Evolutionary conservation across 768 basidiomycete species (phyloP).

Genomic region (Brasilioporus rufonigricans): DNA sequence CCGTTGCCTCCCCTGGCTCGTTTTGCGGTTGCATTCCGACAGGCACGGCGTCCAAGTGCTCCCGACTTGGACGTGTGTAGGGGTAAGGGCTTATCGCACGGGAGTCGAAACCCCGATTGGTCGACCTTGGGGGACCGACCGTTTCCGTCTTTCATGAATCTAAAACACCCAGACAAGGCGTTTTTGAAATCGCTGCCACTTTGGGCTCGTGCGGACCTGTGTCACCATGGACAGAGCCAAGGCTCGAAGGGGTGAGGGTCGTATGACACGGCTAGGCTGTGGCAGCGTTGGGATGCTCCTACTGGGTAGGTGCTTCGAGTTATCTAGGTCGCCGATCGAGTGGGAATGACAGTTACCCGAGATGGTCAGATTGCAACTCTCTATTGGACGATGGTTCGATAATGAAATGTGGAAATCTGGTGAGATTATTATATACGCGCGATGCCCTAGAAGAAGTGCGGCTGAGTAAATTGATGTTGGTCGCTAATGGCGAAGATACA

Average conservation of each 20-base stretch:
- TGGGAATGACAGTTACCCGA: background rate
- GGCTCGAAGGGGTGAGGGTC: background rate
- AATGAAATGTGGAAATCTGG: background rate
- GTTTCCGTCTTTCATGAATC: background rate
- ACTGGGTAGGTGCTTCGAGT: background rate
- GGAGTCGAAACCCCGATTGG: constrained; percentile 9
- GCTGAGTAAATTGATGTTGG: constrained; percentile 1
- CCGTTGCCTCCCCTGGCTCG: background rate
- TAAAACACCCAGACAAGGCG: background rate
- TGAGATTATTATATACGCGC: background rate
- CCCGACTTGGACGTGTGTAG: background rate
- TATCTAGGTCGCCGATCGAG: background rate
- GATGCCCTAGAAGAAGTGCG: background rate
- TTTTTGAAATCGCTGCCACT: background rate
- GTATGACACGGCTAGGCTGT: background rate
- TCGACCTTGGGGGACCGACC: no score
- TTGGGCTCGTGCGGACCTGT: background rate
- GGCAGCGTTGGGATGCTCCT: background rate
- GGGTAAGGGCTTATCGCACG: constrained; percentile 8
- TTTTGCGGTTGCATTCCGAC: background rate
- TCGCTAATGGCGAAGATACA: constrained; percentile 1
- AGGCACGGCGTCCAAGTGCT: constrained; percentile 1
- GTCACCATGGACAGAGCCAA: no score
- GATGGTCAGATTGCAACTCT: background rate
- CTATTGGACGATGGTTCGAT: background rate